phyloP scores from a whole-genome alignment of 2,329 filamentous ascomycete genomes.

The Cytospora paraplurivora region DNA sequence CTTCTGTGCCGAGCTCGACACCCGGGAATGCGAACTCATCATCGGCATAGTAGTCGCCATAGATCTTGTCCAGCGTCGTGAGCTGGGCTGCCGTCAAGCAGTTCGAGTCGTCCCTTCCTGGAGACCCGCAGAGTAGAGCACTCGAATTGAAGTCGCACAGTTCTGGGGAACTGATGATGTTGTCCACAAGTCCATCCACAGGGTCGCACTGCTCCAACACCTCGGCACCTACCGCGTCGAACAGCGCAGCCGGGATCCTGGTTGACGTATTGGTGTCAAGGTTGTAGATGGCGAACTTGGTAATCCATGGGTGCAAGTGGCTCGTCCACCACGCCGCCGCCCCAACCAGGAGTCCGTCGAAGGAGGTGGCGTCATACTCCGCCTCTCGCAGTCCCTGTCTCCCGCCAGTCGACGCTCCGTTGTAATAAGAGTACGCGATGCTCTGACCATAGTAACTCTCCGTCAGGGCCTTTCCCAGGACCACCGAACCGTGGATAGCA shows the following conservation, averaged over 20 bases:
- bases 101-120: background rate
- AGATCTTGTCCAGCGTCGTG: conserved; percentile 35
- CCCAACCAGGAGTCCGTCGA: conserved; percentile 59
- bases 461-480: conserved; percentile 51
- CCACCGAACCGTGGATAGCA: conserved; percentile 52
- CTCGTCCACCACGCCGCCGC: conserved; percentile 46
- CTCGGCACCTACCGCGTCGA: conserved; percentile 43
- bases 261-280: conserved; percentile 43
- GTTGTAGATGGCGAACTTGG: conserved; percentile 48
- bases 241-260: conserved; percentile 46
- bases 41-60: conserved; percentile 32
- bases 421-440: conserved; percentile 54
- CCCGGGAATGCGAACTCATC: conserved; percentile 36
- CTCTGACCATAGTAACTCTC: conserved; percentile 49
- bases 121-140: conserved; percentile 37
- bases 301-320: conserved; percentile 44
- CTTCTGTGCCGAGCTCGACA: conserved; percentile 50
- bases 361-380: conserved; percentile 55
- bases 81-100: conserved; percentile 40
- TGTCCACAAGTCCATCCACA: conserved; percentile 45
- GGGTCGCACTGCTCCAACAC: conserved; percentile 45
- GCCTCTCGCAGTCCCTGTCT: conserved; percentile 59
- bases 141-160: conserved; percentile 33
- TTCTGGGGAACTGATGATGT: conserved; percentile 38
- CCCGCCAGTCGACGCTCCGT: conserved; percentile 62